Percentiles rank a stretch among this genome's conserved stretches.
Conservation (phyloP, 2,329 filamentous ascomycete species). For the Colletotrichum phormii region DNA sequence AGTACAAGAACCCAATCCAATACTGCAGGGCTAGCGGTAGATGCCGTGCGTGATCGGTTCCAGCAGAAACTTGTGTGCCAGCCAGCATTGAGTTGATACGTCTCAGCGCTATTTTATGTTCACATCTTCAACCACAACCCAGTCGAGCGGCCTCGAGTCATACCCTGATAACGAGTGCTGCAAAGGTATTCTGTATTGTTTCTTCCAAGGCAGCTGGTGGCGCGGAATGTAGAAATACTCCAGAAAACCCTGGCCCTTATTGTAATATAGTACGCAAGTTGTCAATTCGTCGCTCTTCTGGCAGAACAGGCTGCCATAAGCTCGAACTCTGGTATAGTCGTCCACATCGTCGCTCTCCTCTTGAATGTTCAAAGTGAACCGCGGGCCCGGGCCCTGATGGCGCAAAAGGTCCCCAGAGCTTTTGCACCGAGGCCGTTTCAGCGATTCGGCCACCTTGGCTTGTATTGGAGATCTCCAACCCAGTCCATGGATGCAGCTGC, state of each 20-base stretch:
- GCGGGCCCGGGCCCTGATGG: background rate
- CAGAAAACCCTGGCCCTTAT: background rate
- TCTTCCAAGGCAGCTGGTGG: background rate
- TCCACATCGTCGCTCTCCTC: background rate
- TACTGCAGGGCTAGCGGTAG: background rate
- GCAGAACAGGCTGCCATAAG: background rate
- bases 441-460: background rate
- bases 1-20: no score
- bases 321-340: background rate
- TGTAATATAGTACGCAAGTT: background rate
- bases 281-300: background rate
- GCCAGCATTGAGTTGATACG: background rate
- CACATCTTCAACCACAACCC: background rate
- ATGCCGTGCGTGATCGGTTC: background rate
- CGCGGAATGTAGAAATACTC: background rate
- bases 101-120: constrained; percentile 1
- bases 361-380: background rate
- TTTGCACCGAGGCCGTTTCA: background rate
- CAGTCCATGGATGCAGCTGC: background rate
- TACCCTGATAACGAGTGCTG: background rate
- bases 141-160: background rate
- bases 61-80: background rate
- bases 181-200: background rate
- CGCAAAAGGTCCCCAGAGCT: background rate
- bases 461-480: background rate